Conservation (phyloP, 768 basidiomycete genomes). For the Mycena sanguinolenta region DNA sequence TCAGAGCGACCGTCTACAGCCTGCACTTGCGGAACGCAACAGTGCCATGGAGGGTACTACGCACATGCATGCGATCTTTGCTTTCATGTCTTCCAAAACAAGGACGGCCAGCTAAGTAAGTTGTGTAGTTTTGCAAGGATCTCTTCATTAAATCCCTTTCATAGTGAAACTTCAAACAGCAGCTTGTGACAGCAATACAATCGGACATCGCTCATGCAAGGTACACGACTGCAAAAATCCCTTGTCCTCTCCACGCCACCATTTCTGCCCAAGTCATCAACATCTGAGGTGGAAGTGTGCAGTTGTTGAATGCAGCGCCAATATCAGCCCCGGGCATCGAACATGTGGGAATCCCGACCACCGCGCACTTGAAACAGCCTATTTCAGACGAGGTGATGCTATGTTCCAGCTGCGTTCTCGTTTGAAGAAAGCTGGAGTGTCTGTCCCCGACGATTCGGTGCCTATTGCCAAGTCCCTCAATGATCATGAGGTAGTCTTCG, state of each 20-base stretch:
- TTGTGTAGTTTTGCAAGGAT: neutral
- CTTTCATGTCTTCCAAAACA: constrained; percentile 2
- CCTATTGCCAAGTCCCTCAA: neutral
- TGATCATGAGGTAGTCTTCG: constrained; percentile 17
- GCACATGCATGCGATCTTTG: constrained; percentile 37
- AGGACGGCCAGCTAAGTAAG: neutral
- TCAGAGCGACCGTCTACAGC: constrained; percentile 20
- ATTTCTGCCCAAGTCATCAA: constrained; percentile 29
- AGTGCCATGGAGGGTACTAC: constrained; percentile 28
- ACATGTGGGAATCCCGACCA: constrained; percentile 32
- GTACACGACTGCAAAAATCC: constrained; percentile 35
- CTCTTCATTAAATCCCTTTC: neutral
- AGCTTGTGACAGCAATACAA: constrained; percentile 28
- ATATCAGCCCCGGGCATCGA: constrained; percentile 8
- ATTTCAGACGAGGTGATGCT: constrained; percentile 22
- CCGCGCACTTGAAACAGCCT: constrained; percentile 22
- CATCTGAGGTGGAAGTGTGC: constrained; percentile 5
- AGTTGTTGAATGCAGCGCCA: neutral
- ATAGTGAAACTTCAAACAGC: constrained; percentile 16
- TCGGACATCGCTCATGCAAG: constrained; percentile 35
- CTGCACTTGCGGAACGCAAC: constrained; percentile 28
- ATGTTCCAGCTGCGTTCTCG: constrained; percentile 31
- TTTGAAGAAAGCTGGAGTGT: constrained; percentile 14
- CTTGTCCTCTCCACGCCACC: constrained; percentile 7
- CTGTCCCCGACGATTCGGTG: constrained; percentile 19